Evolutionary conservation across 176 grass and related monocot species (phyloP).

Genomic region (Lolium rigidum): DNA sequence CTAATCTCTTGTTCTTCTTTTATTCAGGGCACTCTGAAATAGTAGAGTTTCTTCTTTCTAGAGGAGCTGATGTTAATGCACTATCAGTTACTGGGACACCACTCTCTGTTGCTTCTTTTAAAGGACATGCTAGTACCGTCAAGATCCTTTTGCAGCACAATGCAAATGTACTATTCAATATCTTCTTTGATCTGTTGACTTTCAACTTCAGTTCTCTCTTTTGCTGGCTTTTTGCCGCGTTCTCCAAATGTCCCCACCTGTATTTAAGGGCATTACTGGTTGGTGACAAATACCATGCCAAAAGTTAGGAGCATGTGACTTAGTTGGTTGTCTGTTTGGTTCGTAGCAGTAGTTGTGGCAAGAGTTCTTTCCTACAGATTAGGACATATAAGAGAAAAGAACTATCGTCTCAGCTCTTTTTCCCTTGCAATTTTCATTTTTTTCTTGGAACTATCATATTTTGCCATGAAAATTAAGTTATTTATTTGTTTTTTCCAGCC

Average conservation of each 20-base stretch:
- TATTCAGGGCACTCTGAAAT: conserved; percentile 43
- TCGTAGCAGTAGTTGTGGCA: not conserved
- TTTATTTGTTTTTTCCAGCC: not conserved
- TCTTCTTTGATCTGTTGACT: not conserved
- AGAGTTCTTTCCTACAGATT: not conserved
- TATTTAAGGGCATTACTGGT: not conserved
- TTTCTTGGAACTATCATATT: not conserved
- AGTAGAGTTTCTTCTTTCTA: conserved; percentile 50
- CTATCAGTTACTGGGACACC: conserved; percentile 32
- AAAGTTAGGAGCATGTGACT: not conserved
- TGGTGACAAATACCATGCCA: not conserved
- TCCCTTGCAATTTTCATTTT: not conserved
- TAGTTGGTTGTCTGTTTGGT: not conserved
- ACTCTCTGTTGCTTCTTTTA: conserved; percentile 37
- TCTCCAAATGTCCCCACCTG: not conserved
- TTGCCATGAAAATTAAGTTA: not conserved
- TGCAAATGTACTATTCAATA: conserved; percentile 3
- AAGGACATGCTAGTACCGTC: conserved; percentile 34
- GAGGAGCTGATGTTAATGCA: conserved; percentile 45
- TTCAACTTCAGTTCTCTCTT: not conserved
- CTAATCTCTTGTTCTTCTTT: not conserved
- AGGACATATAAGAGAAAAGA: not conserved
- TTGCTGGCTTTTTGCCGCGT: not conserved
- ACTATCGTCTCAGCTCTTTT: not conserved
- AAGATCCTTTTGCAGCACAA: conserved; percentile 43